These are phyloP conservation scores for Gossypium lobatum DNA, from an alignment of 441 rosid genomes.

Conservation along the genomic window DNA sequence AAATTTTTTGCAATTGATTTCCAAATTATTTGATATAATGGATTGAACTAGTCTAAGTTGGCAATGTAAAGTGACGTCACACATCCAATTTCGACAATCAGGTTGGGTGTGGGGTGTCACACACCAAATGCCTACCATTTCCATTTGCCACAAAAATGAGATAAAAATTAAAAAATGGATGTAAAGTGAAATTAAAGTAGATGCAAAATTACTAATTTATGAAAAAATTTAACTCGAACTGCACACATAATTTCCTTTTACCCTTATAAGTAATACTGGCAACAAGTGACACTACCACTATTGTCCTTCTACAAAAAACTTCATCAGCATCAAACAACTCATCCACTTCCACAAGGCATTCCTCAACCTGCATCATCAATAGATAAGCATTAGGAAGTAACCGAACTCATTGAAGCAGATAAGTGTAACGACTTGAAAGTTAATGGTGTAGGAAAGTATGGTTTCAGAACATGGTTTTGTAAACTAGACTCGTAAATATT, in stretches of 20 bases:
- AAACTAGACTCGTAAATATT: too few species aligned
- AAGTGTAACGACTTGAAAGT: background rate
- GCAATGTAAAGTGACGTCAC: too few species aligned
- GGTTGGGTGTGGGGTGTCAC: too few species aligned
- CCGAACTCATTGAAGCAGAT: background rate
- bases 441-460: too few species aligned
- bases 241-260: conserved; percentile 41
- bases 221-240: background rate
- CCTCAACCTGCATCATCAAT: conserved; percentile 52
- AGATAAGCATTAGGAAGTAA: conserved; percentile 3
- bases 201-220: background rate
- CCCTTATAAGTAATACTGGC: conserved; percentile 78
- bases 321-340: conserved; percentile 90
- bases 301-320: conserved; percentile 91
- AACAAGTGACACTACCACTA: conserved; percentile 89
- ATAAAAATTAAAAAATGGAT: background rate
- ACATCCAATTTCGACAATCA: too few species aligned
- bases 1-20: too few species aligned
- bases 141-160: background rate
- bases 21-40: too few species aligned
- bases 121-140: background rate
- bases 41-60: too few species aligned
- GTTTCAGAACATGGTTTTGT: too few species aligned
- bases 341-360: conserved; percentile 54
- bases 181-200: background rate